Percentiles rank a stretch among this genome's conserved stretches.
These are phyloP conservation scores for Elongisporangium prolatum DNA, from an alignment of 352 stramenopile genomes.

Conservation along the genomic window DNA sequence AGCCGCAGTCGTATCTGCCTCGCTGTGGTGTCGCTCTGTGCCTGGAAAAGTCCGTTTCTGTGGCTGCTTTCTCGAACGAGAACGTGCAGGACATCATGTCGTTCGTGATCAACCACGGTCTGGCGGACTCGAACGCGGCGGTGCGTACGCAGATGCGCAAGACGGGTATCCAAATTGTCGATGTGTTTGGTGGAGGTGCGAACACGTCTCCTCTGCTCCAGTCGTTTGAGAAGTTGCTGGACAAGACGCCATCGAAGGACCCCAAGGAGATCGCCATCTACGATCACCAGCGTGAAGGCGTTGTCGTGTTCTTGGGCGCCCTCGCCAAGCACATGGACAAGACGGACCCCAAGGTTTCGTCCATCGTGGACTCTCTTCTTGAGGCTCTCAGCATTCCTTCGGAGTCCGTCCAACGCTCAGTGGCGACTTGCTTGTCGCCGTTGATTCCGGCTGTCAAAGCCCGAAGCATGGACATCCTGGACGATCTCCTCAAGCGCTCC, in stretches of 20 bases:
- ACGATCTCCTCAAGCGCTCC: slow-evolving; percentile 65
- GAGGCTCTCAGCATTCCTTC: slow-evolving; percentile 89
- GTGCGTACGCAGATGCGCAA: slow-evolving; percentile 85
- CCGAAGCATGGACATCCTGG: slow-evolving; percentile 68
- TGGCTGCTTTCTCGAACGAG: slow-evolving; percentile 39
- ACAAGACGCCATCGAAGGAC: slow-evolving; percentile 49
- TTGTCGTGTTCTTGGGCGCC: slow-evolving; percentile 87
- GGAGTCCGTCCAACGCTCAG: slow-evolving; percentile 91
- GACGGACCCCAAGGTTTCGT: slow-evolving; percentile 84
- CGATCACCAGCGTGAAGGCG: slow-evolving; percentile 87
- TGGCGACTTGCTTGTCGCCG: slow-evolving; percentile 87
- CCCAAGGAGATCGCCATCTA: slow-evolving; percentile 48
- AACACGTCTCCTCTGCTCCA: slow-evolving; percentile 68
- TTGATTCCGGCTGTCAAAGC: slow-evolving; percentile 83
- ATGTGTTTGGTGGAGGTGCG: slow-evolving; percentile 49
- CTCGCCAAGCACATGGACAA: slow-evolving; percentile 89
- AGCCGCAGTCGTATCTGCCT: slow-evolving; percentile 47
- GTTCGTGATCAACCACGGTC: slow-evolving; percentile 79
- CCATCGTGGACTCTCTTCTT: slow-evolving; percentile 84
- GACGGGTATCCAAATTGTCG: slow-evolving; percentile 76
- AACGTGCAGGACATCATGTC: slow-evolving; percentile 65
- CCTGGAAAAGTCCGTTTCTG: slow-evolving; percentile 61
- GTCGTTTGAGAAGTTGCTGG: slow-evolving; percentile 73
- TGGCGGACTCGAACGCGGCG: slow-evolving; percentile 61
- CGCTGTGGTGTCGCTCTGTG: slow-evolving; percentile 72